Evolutionary conservation across 2,329 filamentous ascomycete species (phyloP).

Genomic region (Aureobasidium sp.): DNA sequence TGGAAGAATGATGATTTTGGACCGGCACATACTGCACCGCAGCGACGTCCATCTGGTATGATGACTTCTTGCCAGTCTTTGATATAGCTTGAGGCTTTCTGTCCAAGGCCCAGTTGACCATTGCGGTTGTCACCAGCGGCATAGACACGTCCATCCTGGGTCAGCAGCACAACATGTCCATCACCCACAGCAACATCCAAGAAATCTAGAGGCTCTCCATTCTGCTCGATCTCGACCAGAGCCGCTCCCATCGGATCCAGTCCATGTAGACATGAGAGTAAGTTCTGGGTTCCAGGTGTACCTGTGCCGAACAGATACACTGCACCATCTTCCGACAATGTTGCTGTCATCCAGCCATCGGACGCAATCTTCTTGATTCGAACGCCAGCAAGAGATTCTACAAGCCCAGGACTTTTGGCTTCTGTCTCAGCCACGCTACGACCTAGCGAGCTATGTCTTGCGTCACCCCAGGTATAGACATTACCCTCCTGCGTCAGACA

Average conservation of each 20-base stretch:
- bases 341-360: conserved; percentile 52
- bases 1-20: conserved; percentile 9
- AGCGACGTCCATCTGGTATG: not conserved
- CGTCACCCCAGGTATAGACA: conserved; percentile 48
- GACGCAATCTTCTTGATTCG: conserved; percentile 46
- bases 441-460: conserved; percentile 53
- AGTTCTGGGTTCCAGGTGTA: conserved; percentile 21
- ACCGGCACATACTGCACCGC: not conserved
- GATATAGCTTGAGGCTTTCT: conserved; percentile 17
- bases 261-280: conserved; percentile 21
- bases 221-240: conserved; percentile 31
- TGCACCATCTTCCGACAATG: conserved; percentile 50
- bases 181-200: conserved; percentile 52
- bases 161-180: conserved; percentile 52
- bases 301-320: conserved; percentile 56
- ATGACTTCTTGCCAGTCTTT: conserved; percentile 24
- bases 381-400: conserved; percentile 47
- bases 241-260: conserved; percentile 22
- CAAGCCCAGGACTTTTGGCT: conserved; percentile 39
- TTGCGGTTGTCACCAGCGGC: conserved; percentile 51
- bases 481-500: conserved; percentile 30
- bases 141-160: conserved; percentile 44
- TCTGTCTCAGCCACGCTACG: conserved; percentile 38
- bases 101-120: conserved; percentile 49
- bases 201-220: conserved; percentile 40